Percentiles rank a stretch among this genome's conserved stretches.
These are phyloP conservation scores for Yamadazyma dendronema DNA, from an alignment of 1,139 yeast genomes.

Conservation along the genomic window DNA sequence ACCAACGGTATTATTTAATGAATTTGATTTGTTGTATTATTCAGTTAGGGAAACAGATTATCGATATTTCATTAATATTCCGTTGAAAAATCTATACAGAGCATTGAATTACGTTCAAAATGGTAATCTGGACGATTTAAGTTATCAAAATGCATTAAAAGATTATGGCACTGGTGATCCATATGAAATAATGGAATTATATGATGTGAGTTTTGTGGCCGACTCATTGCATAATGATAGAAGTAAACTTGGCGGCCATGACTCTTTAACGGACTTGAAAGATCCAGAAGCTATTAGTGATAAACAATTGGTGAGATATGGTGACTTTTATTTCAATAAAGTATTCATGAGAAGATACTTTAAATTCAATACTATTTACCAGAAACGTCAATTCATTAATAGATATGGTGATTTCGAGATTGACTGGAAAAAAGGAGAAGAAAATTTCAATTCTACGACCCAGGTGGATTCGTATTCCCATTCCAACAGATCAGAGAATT, in stretches of 20 bases:
- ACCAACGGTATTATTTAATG: constrained; percentile 43
- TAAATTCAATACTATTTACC: constrained; percentile 48
- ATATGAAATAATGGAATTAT: constrained; percentile 20
- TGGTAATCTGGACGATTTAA: constrained; percentile 20
- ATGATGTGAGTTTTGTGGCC: constrained; percentile 21
- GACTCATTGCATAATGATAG: constrained; percentile 12
- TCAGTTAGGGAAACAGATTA: constrained; percentile 43
- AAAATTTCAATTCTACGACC: constrained; percentile 14
- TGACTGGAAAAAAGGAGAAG: constrained; percentile 28
- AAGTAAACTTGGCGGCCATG: constrained; percentile 2
- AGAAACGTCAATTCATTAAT: constrained; percentile 47
- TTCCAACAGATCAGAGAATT: constrained; percentile 16
- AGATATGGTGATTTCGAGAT: constrained; percentile 42
- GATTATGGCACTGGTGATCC: constrained; percentile 39
- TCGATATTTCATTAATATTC: constrained; percentile 41
- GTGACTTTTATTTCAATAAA: constrained; percentile 36
- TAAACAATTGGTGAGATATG: constrained; percentile 23
- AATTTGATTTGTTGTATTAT: constrained; percentile 42
- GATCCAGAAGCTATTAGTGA: constrained; percentile 14
- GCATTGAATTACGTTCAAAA: constrained; percentile 39
- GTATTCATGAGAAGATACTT: constrained; percentile 37
- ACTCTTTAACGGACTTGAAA: constrained; percentile 9
- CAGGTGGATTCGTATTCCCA: constrained; percentile 13
- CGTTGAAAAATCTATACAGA: constrained; percentile 42
- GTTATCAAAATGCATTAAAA: constrained; percentile 14